Conservation (phyloP, 106 monocot species). For the Alisma plantagoaquatica region DNA sequence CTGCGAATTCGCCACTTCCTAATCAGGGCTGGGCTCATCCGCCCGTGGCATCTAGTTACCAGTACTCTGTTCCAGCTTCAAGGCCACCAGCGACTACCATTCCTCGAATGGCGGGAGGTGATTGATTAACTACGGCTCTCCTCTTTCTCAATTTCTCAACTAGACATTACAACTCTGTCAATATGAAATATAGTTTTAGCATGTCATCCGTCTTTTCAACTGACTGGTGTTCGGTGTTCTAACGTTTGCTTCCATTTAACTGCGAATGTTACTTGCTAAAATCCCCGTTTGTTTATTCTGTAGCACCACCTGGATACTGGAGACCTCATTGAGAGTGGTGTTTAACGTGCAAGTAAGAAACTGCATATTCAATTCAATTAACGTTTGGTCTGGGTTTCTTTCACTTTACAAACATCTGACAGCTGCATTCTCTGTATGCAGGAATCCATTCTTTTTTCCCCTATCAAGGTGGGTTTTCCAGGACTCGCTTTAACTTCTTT, state of each 20-base stretch:
- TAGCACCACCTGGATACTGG: neutral
- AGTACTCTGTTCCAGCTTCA: slow-evolving; percentile 16
- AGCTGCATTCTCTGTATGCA: neutral
- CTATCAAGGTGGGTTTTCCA: neutral
- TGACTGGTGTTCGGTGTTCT: too few relatives aligned
- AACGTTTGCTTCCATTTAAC: neutral
- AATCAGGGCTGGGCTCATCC: slow-evolving; percentile 50
- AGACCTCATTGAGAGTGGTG: neutral
- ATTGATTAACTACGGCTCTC: neutral
- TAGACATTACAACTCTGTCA: neutral
- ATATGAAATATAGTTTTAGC: neutral
- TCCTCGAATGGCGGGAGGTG: slow-evolving; percentile 57
- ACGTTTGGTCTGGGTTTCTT: neutral
- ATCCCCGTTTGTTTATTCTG: neutral
- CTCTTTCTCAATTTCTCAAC: too few relatives aligned
- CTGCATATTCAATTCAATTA: neutral
- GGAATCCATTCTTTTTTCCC: neutral
- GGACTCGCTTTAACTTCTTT: neutral
- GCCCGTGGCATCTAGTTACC: slow-evolving; percentile 42
- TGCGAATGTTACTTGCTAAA: neutral
- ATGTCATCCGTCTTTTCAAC: neutral
- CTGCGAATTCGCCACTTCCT: slow-evolving; percentile 29
- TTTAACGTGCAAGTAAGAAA: neutral
- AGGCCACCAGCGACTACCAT: slow-evolving; percentile 35
- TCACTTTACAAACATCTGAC: neutral